phyloP scores from a whole-genome alignment of 345 rosid species.

The Excoecaria agallocha region DNA sequence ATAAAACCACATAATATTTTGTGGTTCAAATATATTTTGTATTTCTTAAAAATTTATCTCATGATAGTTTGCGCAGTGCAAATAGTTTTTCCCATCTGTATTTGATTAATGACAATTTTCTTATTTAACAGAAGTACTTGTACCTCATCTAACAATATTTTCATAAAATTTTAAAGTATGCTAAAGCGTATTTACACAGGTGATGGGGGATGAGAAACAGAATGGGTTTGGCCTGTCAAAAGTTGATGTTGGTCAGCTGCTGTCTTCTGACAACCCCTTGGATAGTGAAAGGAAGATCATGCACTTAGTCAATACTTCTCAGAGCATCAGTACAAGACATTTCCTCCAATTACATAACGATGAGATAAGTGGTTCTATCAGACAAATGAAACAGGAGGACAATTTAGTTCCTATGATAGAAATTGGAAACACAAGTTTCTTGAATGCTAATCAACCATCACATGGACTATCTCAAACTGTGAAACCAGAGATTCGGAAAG shows the following conservation, averaged over 20 bases:
- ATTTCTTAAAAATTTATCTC: not conserved
- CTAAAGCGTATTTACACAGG: slow-evolving; percentile 35
- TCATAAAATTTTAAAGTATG: not conserved
- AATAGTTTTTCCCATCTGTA: not conserved
- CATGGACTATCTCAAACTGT: slow-evolving; percentile 38
- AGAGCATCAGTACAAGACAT: slow-evolving; percentile 43
- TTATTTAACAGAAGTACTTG: not conserved
- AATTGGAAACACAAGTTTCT: slow-evolving; percentile 36
- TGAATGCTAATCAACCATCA: slow-evolving; percentile 34
- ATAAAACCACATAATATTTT: not conserved
- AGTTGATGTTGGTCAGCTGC: slow-evolving; percentile 37
- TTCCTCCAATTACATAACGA: slow-evolving; percentile 58
- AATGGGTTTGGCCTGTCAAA: slow-evolving; percentile 46
- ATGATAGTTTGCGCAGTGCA: no score
- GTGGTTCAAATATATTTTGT: not conserved
- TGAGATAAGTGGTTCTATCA: slow-evolving; percentile 40
- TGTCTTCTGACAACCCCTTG: slow-evolving; percentile 46
- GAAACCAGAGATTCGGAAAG: slow-evolving; percentile 48
- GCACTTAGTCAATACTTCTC: slow-evolving; percentile 39
- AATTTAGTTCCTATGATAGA: slow-evolving; percentile 37
- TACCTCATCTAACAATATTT: not conserved
- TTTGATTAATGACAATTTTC: not conserved
- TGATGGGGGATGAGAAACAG: slow-evolving; percentile 42
- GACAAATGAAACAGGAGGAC: slow-evolving; percentile 72
- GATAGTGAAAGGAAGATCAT: slow-evolving; percentile 47